Conservation (phyloP, 768 basidiomycete genomes). For the Kockovaella imperatae region DNA sequence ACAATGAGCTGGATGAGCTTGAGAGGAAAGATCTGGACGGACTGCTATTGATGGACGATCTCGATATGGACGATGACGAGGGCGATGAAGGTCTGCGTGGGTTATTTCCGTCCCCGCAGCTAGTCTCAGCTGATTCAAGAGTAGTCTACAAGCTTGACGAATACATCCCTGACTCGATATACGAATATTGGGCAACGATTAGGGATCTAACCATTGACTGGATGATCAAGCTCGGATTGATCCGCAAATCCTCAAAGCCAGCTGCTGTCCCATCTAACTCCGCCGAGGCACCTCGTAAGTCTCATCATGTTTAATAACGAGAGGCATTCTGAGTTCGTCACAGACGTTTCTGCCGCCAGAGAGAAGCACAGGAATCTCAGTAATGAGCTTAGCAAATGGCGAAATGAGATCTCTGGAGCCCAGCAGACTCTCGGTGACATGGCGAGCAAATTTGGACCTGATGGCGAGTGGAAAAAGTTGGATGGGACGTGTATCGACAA, state of each 20-base stretch:
- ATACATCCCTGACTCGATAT: constrained; percentile 74
- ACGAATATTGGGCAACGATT: constrained; percentile 65
- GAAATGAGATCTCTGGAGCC: constrained; percentile 46
- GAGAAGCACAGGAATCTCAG: constrained; percentile 34
- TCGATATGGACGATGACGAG: constrained; percentile 52
- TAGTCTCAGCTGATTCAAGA: neutral
- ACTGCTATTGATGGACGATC: constrained; percentile 67
- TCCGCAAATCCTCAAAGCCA: constrained; percentile 36
- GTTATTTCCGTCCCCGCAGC: constrained; percentile 37
- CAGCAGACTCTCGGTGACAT: constrained; percentile 59
- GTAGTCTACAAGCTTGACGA: constrained; percentile 70
- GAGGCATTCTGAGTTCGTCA: neutral
- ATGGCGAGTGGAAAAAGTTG: constrained; percentile 96
- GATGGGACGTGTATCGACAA: constrained; percentile 70
- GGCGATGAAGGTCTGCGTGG: constrained; percentile 50
- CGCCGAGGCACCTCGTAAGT: constrained; percentile 34
- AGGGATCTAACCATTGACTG: constrained; percentile 57
- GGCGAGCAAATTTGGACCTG: constrained; percentile 58
- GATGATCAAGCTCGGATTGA: constrained; percentile 60
- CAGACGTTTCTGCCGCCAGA: constrained; percentile 44
- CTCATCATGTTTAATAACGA: neutral
- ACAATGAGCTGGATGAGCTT: constrained; percentile 52
- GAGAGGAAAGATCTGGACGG: constrained; percentile 59
- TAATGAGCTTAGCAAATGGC: constrained; percentile 59
- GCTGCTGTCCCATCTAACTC: constrained; percentile 1